phyloP scores from a whole-genome alignment of 1,284 basidiomycete species.

The Leccinum variabile region DNA sequence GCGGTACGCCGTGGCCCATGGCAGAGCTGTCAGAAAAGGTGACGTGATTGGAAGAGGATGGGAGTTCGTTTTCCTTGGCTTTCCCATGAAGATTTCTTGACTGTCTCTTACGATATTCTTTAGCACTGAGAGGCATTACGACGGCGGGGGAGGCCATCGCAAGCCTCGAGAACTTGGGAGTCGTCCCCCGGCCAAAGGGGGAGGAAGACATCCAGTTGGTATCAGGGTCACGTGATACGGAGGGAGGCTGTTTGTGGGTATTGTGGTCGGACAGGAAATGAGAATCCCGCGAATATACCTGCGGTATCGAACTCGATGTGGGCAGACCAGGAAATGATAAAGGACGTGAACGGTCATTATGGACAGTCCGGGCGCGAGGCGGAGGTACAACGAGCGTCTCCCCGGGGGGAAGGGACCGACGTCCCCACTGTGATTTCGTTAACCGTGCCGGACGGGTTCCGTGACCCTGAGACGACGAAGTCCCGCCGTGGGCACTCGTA shows the following conservation, averaged over 20 bases:
- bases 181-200: slow-evolving; percentile 32
- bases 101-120: slow-evolving; percentile 29
- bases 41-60: slow-evolving; percentile 6
- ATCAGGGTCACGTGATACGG: slow-evolving; percentile 29
- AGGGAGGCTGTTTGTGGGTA: slow-evolving; percentile 20
- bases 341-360: slow-evolving; percentile 22
- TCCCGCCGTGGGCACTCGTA: slow-evolving; percentile 13
- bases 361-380: slow-evolving; percentile 26
- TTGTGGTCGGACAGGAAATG: slow-evolving; percentile 7
- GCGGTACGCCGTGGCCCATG: slow-evolving; percentile 8
- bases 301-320: not conserved
- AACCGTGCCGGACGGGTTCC: slow-evolving; percentile 10
- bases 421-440: slow-evolving; percentile 10
- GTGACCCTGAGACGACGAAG: slow-evolving; percentile 27
- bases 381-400: slow-evolving; percentile 9
- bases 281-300: slow-evolving; percentile 20
- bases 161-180: slow-evolving; percentile 34
- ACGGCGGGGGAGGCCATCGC: slow-evolving; percentile 30
- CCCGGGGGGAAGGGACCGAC: slow-evolving; percentile 6
- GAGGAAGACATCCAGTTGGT: slow-evolving; percentile 35
- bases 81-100: slow-evolving; percentile 7
- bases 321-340: slow-evolving; percentile 7
- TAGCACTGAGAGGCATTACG: slow-evolving; percentile 35
- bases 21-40: slow-evolving; percentile 15
- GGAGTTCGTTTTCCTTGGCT: slow-evolving; percentile 9